Evolutionary conservation across 176 grass and related monocot genomes (phyloP), one percentile per base, ranked within the genome.

Genomic region (Oryza coarctata): DNA sequence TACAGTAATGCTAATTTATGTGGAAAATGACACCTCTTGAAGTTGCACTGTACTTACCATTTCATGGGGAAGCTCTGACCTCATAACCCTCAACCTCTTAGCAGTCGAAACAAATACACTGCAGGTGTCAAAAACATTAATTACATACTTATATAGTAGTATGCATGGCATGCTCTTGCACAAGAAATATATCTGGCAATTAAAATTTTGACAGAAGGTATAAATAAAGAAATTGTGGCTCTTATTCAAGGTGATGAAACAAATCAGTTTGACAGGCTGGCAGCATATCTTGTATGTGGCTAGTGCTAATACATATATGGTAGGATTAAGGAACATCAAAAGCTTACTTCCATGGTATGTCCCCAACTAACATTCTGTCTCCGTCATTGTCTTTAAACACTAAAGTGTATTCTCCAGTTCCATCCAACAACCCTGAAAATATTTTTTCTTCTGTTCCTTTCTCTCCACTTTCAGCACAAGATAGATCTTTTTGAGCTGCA

Each of bases 291-390:
- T 9, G 36, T 66, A 35, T 39, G 50, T 30, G 38, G 63, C 22
- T 66, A n/a, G 11, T 77, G 8, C 6, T 73, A 80, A 58, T 72
- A 9, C 15, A 39, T n/a, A 74, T 14, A 76, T 22, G 58, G 13
- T 38, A 12, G 15, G n/a, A n/a, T n/a, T 22, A 34, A 47, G 23
- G 8, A 65, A 28, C 34, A 68, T 31, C 20, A 4, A 31, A 29
- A 65, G 66, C 84, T 94, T 94, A 98, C 96, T 83, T 90, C 96
- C 96, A 99, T 67, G 93, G 87, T 79, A 87, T 83, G 78, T 86
- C 80, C 6, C 93, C 79, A 28, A 70, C 91, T n/a, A 88, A 70
- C 70, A 89, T 82, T 85, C 65, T 87, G 68, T 89, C 80, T 29
- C 93, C 89, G 55, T 86, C 91, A 5, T 60, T 77, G 52, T 92